Evolutionary conservation across 805 yeast species (phyloP), one percentile per base, ranked within the genome.

Genomic region (Ogataea nitratoaversa): DNA sequence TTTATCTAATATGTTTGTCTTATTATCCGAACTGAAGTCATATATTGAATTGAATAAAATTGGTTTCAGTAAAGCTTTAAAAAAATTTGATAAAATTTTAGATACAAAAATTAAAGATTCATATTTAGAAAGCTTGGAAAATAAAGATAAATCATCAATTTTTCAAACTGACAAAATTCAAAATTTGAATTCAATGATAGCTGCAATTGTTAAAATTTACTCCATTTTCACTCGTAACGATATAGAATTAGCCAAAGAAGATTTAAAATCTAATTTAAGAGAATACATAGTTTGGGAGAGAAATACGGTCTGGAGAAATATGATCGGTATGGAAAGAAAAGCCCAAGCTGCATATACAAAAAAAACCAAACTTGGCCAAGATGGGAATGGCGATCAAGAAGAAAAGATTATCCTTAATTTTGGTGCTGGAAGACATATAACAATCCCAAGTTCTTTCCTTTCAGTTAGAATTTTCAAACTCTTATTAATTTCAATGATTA

Each of bases 281-380:
- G 99, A 91, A 54, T 95, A 91, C 60, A 85, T 91, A 27, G 96
- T 90, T 16, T 91, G 96, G 95, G 98, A 91, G 65, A 76, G 99
- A 61, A 89, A 89, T 60, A 91, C 97, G 0, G 97, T 91, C 22
- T 91, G 99, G 99, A 82, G 93, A 58, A 97, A 91, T 62, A 82
- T 91, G 83, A 83, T 91, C 58, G 91, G 93, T 18, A 64, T 90
- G 52, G 96, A 90, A 59, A 75, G 96, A 50, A 85, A 85, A 53
- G 70, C 90, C 1, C 91, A 89, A 53, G 88, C 87, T 17, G 89
- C 90, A 2, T 47, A 66, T 35, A 60, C 72, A 8, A 25, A 60
- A 52, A 60, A 49, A 51, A 49, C 49, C 42, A 57, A 49, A 33
- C 32, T 41, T n/a, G 52, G 51, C 20, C 53, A 53, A 36, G 57